Conservation (phyloP, 2,329 filamentous ascomycete genomes). For the Botrytis sinoallii region DNA sequence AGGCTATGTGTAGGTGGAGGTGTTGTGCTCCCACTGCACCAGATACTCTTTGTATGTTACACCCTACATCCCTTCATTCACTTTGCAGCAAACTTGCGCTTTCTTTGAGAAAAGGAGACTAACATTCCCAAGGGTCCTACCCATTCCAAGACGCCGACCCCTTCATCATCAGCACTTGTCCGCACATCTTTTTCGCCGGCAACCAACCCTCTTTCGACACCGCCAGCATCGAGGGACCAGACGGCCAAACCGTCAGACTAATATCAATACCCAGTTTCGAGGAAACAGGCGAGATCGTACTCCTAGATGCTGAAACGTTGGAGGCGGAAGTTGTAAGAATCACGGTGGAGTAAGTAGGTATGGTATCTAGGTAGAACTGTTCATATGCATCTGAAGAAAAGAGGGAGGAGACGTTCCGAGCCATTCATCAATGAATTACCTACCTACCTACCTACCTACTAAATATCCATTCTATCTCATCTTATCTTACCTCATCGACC, state of each 20-base stretch:
- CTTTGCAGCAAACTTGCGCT: neutral
- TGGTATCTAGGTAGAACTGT: neutral
- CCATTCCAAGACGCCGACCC: constrained; percentile 93
- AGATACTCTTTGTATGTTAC: constrained; percentile 80
- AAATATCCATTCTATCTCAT: neutral
- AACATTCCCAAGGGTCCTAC: constrained; percentile 68
- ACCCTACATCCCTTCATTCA: neutral
- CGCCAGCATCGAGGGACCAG: constrained; percentile 61
- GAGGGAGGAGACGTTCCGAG: neutral
- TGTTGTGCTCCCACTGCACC: constrained; percentile 90
- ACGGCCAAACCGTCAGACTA: constrained; percentile 70
- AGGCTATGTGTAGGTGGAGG: constrained; percentile 89
- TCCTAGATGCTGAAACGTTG: constrained; percentile 83
- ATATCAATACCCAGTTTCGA: constrained; percentile 82
- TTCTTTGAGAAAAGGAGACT: neutral
- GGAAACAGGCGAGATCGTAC: constrained; percentile 71
- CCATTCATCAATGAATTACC: neutral
- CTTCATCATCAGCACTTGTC: constrained; percentile 80
- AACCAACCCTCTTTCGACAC: constrained; percentile 79
- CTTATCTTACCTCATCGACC: neutral
- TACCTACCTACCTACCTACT: neutral
- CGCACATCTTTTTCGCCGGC: constrained; percentile 88
- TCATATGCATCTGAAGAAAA: neutral
- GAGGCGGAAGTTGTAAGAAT: constrained; percentile 45
- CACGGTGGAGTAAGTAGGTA: constrained; percentile 15